A percentile compares a stretch with the other conserved stretches of the same genome.
phyloP scores from a whole-genome alignment of 345 rosid genomes.

The Boechera retrofracta region DNA sequence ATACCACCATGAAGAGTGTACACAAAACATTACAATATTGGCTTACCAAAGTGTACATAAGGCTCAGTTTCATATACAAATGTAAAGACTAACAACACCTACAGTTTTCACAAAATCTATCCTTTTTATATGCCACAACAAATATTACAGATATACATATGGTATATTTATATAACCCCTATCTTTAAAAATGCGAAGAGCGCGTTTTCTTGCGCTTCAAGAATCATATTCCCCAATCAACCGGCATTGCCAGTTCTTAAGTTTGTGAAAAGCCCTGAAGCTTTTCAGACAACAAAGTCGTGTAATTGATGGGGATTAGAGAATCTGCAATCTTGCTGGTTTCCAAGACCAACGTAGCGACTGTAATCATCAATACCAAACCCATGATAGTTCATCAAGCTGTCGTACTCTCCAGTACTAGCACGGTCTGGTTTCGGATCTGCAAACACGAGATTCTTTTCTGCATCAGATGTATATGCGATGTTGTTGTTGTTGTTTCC shows the following conservation, averaged over 20 bases:
- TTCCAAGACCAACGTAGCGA: constrained; percentile 64
- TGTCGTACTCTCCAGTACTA: constrained; percentile 51
- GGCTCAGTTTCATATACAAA: constrained; percentile 39
- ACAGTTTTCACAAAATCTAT: constrained; percentile 42
- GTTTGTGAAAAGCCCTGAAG: not conserved
- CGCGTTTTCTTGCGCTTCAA: constrained; percentile 46
- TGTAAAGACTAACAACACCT: constrained; percentile 36
- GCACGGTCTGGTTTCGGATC: constrained; percentile 46
- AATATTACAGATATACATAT: constrained; percentile 33
- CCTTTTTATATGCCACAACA: constrained; percentile 39
- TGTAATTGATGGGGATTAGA: constrained; percentile 72
- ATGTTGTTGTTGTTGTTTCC: constrained; percentile 43
- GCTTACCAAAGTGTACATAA: constrained; percentile 41
- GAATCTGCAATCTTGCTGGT: constrained; percentile 65
- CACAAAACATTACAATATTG: constrained; percentile 45
- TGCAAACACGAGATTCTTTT: constrained; percentile 28
- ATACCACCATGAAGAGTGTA: constrained; percentile 37
- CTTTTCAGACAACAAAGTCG: constrained; percentile 81
- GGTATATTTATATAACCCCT: constrained; percentile 25
- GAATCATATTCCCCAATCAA: constrained; percentile 36
- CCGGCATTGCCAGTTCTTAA: constrained; percentile 32
- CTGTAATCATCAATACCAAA: constrained; percentile 79
- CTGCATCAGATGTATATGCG: constrained; percentile 35
- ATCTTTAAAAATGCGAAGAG: constrained; percentile 40
- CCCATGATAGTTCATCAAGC: constrained; percentile 59